Conservation (phyloP, 1,139 yeast genomes). For the Hanseniaspora uvarum region DNA sequence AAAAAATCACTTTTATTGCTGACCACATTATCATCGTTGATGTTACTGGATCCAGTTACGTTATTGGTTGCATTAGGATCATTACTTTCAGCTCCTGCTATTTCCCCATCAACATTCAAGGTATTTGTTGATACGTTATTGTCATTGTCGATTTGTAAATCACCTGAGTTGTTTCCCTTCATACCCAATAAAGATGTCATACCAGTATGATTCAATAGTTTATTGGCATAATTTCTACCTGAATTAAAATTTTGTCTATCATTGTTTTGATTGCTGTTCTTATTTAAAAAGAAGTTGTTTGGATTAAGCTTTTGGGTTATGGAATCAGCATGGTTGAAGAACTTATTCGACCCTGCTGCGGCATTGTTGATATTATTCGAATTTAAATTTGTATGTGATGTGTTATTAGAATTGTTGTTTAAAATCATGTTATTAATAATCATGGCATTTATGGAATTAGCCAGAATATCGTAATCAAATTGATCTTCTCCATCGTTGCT, state of each 20-base stretch:
- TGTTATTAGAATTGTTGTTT: conserved; percentile 2
- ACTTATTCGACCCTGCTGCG: neutral
- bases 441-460: conserved; percentile 15
- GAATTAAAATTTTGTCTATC: neutral
- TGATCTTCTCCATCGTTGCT: conserved; percentile 13
- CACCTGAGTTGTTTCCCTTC: neutral
- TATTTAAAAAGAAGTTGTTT: neutral
- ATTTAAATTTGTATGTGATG: neutral
- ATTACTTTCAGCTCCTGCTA: conserved; percentile 21
- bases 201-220: conserved; percentile 4
- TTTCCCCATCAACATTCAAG: conserved; percentile 22
- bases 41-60: conserved; percentile 12
- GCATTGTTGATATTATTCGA: neutral
- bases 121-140: conserved; percentile 21
- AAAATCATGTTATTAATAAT: conserved; percentile 11
- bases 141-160: conserved; percentile 21
- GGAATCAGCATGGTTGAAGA: neutral
- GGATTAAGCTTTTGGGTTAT: conserved; percentile 1
- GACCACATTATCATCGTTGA: neutral
- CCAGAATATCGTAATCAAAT: conserved; percentile 14
- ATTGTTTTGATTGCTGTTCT: neutral
- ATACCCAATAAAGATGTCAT: neutral
- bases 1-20: conserved; percentile 9
- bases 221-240: conserved; percentile 3
- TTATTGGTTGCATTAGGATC: conserved; percentile 27